A percentile compares a stretch with the other conserved stretches of the same genome.
These are phyloP conservation scores for Agrostemma githago DNA, from an alignment of 148 eudicot species.

Conservation along the genomic window DNA sequence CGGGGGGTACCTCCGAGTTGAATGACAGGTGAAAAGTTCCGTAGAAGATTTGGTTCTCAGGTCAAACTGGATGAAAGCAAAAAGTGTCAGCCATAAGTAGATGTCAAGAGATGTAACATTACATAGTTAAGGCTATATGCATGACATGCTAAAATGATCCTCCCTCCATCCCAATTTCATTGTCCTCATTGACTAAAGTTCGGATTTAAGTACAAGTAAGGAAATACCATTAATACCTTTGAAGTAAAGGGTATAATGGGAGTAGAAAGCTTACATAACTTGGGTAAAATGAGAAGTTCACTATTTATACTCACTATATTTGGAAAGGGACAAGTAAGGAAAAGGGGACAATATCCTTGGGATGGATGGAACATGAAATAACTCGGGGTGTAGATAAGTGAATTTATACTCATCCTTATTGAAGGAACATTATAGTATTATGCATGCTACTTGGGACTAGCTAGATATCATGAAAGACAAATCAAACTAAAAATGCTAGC, in stretches of 20 bases:
- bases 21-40: slow-evolving; percentile 69
- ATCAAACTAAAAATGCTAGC: neutral
- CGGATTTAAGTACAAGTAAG: no score
- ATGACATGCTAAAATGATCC: neutral
- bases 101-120: neutral
- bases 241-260: no score
- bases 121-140: neutral
- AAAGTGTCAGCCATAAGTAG: slow-evolving; percentile 16
- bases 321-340: no score
- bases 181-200: no score
- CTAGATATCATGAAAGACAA: neutral
- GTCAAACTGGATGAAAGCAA: slow-evolving; percentile 64
- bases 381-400: neutral
- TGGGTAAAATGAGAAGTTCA: no score
- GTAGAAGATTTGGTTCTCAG: slow-evolving; percentile 73
- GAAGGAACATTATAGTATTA: neutral
- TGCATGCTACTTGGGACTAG: neutral
- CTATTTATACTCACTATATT: no score
- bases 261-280: no score
- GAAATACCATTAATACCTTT: no score
- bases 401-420: neutral
- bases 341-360: no score
- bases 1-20: slow-evolving; percentile 27
- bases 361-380: neutral
- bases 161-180: no score